A percentile compares a stretch with the other conserved stretches of the same genome.
Evolutionary conservation across 75 land plant genomes (phyloP).

Genomic region (Adiantum capillusveneris): DNA sequence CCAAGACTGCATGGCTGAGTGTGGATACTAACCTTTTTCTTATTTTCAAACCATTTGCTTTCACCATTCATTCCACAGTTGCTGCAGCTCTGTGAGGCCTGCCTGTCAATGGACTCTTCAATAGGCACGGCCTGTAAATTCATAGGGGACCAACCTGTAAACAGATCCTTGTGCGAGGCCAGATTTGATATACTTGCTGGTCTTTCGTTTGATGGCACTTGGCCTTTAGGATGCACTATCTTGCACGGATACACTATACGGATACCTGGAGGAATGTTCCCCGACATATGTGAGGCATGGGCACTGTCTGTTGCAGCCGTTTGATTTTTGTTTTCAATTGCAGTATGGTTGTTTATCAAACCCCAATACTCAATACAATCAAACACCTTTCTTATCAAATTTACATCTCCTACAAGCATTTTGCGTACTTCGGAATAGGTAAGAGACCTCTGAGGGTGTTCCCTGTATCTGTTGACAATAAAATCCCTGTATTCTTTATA

Average conservation of each 20-base stretch:
- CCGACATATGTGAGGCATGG: background rate
- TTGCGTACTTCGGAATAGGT: constrained; percentile 83
- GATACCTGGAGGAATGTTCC: background rate
- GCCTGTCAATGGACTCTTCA: background rate
- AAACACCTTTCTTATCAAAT: constrained; percentile 54
- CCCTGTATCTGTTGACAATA: constrained; percentile 83
- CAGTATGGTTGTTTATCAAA: constrained; percentile 51
- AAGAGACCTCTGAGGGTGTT: constrained; percentile 53
- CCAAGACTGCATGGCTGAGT: too few species aligned
- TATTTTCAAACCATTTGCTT: background rate
- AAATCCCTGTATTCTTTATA: constrained; percentile 96
- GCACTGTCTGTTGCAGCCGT: background rate
- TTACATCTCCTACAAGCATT: constrained; percentile 75
- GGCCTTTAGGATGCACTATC: too few species aligned
- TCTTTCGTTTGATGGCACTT: too few species aligned
- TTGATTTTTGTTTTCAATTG: background rate
- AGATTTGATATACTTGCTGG: background rate
- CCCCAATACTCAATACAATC: constrained; percentile 80
- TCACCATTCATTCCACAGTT: background rate
- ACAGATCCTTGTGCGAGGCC: background rate
- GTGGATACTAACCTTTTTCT: background rate
- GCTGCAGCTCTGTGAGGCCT: background rate
- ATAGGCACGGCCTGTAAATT: background rate
- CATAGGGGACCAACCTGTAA: background rate
- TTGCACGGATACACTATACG: background rate